Conservation (phyloP, 495 filamentous ascomycete species). For the Ascodesmis nigricans region DNA sequence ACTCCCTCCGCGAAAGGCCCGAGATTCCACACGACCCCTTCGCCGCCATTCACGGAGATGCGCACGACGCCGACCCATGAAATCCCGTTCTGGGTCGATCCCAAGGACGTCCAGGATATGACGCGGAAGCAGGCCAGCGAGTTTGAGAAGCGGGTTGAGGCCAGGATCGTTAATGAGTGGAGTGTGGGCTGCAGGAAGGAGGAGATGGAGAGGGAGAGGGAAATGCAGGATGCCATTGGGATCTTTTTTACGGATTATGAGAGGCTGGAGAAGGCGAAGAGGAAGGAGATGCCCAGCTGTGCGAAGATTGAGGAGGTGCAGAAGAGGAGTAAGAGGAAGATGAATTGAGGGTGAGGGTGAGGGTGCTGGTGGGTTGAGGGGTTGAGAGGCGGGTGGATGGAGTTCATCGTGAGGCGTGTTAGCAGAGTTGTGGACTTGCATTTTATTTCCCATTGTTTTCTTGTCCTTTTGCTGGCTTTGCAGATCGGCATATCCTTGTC, state of each 20-base stretch:
- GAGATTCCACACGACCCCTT: conserved; percentile 45
- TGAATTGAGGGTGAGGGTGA: too few relatives aligned
- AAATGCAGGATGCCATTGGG: conserved; percentile 62
- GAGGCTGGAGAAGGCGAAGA: conserved; percentile 46
- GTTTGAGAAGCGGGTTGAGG: conserved; percentile 58
- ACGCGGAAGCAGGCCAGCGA: conserved; percentile 39
- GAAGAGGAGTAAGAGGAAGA: conserved; percentile 2
- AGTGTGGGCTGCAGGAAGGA: conserved; percentile 53
- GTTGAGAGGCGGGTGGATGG: too few relatives aligned
- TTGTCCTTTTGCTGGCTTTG: too few relatives aligned
- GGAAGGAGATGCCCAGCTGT: conserved; percentile 30
- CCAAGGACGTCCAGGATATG: conserved; percentile 48
- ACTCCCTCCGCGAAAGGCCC: conserved; percentile 38
- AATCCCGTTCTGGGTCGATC: conserved; percentile 69
- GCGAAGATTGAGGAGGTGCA: conserved; percentile 18
- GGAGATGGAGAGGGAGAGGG: conserved; percentile 33
- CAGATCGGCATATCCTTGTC: too few relatives aligned
- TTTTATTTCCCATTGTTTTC: too few relatives aligned
- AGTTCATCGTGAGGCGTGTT: too few relatives aligned
- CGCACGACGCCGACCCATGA: conserved; percentile 47
- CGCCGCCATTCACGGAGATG: conserved; percentile 46
- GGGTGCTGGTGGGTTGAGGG: too few relatives aligned
- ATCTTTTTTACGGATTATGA: conserved; percentile 70
- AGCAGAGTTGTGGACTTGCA: too few relatives aligned
- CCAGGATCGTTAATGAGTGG: conserved; percentile 41